Evolutionary conservation across 2,329 filamentous ascomycete genomes (phyloP).

Genomic region (Calonectria multiphialidica): DNA sequence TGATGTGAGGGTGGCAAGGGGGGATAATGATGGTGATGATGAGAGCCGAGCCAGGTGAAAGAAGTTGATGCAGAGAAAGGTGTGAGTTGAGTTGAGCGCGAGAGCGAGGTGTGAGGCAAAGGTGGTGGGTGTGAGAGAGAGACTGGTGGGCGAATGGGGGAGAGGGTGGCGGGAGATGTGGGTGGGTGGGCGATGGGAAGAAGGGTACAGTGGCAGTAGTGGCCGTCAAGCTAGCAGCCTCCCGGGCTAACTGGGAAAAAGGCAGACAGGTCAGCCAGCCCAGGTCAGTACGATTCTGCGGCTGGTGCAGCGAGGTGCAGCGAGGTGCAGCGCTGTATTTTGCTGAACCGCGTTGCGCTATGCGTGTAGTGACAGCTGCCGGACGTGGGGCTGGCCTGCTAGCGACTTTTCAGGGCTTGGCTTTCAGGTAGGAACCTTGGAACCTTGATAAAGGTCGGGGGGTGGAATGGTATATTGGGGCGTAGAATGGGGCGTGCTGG

Average conservation of each 20-base stretch:
- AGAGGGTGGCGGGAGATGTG: slow-evolving; percentile 20
- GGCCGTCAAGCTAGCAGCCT: slow-evolving; percentile 7
- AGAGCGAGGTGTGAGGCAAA: slow-evolving; percentile 26
- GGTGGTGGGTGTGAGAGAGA: slow-evolving; percentile 21
- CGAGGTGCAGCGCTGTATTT: background rate
- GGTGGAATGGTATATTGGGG: slow-evolving; percentile 14
- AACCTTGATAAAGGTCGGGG: slow-evolving; percentile 32
- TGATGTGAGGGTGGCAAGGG: slow-evolving; percentile 21
- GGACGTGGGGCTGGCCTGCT: slow-evolving; percentile 34
- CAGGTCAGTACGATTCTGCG: slow-evolving; percentile 27
- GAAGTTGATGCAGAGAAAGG: slow-evolving; percentile 19
- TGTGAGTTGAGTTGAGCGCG: slow-evolving; percentile 21
- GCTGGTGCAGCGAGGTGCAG: slow-evolving; percentile 27
- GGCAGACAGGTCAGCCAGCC: slow-evolving; percentile 8
- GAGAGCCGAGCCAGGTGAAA: slow-evolving; percentile 11
- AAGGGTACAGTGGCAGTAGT: slow-evolving; percentile 14
- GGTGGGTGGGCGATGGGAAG: slow-evolving; percentile 13
- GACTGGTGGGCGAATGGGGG: slow-evolving; percentile 25
- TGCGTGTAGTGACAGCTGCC: slow-evolving; percentile 41
- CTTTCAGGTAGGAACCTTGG: slow-evolving; percentile 41
- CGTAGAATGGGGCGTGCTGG: slow-evolving; percentile 26
- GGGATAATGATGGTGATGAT: slow-evolving; percentile 23
- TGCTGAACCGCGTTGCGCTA: slow-evolving; percentile 33
- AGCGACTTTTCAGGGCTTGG: slow-evolving; percentile 34
- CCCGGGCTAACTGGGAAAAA: slow-evolving; percentile 8